A percentile compares a stretch with the other conserved stretches of the same genome.
phyloP scores from a whole-genome alignment of 768 basidiomycete genomes.

The Leccinellum luteum region DNA sequence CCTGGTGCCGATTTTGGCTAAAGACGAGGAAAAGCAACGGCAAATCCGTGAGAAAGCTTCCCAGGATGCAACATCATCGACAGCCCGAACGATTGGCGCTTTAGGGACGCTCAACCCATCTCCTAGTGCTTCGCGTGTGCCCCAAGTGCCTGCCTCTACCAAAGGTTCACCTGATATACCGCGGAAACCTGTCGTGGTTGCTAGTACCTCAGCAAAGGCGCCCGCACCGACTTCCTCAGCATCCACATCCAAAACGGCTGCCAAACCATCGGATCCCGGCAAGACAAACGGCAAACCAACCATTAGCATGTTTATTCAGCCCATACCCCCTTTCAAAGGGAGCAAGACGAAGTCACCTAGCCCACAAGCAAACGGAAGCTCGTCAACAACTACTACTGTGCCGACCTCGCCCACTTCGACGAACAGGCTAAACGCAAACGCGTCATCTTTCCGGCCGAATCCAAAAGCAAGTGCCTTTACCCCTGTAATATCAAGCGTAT shows the following conservation, averaged over 20 bases:
- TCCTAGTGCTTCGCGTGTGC: conserved; percentile 47
- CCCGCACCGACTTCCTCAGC: conserved; percentile 29
- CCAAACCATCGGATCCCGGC: conserved; percentile 31
- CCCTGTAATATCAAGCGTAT: conserved; percentile 44
- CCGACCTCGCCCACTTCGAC: conserved; percentile 54
- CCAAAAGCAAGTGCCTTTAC: conserved; percentile 75
- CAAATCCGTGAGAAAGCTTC: conserved; percentile 75
- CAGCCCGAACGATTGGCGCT: conserved; percentile 69
- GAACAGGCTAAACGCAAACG: conserved; percentile 81
- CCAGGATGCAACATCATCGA: conserved; percentile 60
- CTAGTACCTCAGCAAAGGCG: conserved; percentile 25
- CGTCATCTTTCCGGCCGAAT: conserved; percentile 89
- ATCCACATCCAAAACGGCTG: conserved; percentile 30
- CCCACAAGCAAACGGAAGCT: conserved; percentile 30
- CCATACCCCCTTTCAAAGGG: conserved; percentile 91
- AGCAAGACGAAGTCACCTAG: conserved; percentile 38
- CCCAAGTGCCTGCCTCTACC: conserved; percentile 29
- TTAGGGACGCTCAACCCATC: conserved; percentile 39
- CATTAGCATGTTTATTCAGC: conserved; percentile 77
- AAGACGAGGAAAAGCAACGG: conserved; percentile 89
- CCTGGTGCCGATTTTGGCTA: conserved; percentile 87
- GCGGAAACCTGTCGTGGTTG: conserved; percentile 28
- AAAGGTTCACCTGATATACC: conserved; percentile 30
- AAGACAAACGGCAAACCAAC: conserved; percentile 44
- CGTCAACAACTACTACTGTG: conserved; percentile 34